Base-by-base conservation (phyloP, 345 rosid genomes). In the Melastoma malabathricum region DNA sequence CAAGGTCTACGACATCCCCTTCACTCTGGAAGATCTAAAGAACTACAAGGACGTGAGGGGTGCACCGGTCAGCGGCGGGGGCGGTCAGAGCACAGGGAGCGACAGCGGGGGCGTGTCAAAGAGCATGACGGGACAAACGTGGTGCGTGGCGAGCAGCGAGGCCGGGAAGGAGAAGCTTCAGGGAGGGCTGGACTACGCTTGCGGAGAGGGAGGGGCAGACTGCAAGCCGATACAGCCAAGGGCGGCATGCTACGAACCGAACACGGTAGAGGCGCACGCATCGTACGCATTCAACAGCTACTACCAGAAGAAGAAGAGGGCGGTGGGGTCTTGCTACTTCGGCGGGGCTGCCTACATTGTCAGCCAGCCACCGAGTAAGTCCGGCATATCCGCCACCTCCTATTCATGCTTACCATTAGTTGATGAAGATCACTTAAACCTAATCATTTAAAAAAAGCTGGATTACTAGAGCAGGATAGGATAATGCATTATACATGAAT, bases 211-310 rank as follows among this genome's bases (percentile, higher is more conserved):
- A 48, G 78, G 75, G 10, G 98, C 96, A 4, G 92, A 90, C 55
- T 90, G 98, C 61, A 65, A 63, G 67, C 69, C 82, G 56, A 90
- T 86, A 62, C 98, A 86, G 55, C 60, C n/a, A 0, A 94, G 85
- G 27, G 59, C 86, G 25, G 19, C 77, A 59, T 90, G 98, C 65
- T 90, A 72, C 62, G 48, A 59, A 54, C 98, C 98, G 0, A 74
- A 80, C 62, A 78, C 96, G 5, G 19, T 90, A 0, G 85, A 75
- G 60, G 96, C 98, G 18, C 98, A 90, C 56, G 98, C 98, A 13
- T 86, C 98, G 18, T 90, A 80, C 50, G 98, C 98, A 15, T 84
- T 90, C 65, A 90, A 90, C 66, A 90, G 98, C 51, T 90, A 80
- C 49, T 90, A 83, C 17, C 98, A 90, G 68, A 81, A 68, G 79